Percentiles rank a stretch among this genome's conserved stretches.
Evolutionary conservation across 73 alveolate genomes (phyloP).

Genomic region (Paramecium tetraurelia): DNA sequence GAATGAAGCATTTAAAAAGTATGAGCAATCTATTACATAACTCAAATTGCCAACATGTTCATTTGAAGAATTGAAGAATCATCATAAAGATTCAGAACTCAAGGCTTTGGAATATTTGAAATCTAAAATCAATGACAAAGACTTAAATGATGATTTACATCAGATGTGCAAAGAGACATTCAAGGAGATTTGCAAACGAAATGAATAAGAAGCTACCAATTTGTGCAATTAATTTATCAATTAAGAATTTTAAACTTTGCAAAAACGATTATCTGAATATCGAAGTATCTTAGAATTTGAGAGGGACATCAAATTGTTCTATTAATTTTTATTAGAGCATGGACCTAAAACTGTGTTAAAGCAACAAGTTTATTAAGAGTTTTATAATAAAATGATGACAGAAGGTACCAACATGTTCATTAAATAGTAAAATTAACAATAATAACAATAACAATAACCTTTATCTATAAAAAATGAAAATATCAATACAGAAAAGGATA

Average conservation of each 20-base stretch:
- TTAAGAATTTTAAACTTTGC: not conserved
- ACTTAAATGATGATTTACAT: constrained; percentile 14
- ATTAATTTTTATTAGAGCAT: constrained; percentile 35
- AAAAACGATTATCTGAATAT: constrained; percentile 22
- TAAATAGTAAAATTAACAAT: not conserved
- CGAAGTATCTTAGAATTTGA: not conserved
- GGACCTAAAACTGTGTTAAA: constrained; percentile 47
- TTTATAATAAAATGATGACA: constrained; percentile 44
- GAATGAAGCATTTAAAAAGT: constrained; percentile 8
- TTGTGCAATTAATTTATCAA: constrained; percentile 12
- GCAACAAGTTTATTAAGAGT: constrained; percentile 6
- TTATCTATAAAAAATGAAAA: not conserved
- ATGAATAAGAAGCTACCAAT: constrained; percentile 23
- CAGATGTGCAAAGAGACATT: not conserved
- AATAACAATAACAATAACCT: not conserved
- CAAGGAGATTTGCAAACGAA: not conserved
- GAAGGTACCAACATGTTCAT: constrained; percentile 27
- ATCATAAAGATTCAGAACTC: constrained; percentile 6
- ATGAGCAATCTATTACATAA: not conserved
- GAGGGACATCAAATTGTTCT: constrained; percentile 32
- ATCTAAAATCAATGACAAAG: not conserved
- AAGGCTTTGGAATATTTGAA: not conserved
- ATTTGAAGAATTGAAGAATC: constrained; percentile 15
- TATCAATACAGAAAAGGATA: not conserved
- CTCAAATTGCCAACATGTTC: not conserved